These are phyloP conservation scores for Madurella mycetomatis DNA, from an alignment of 2,329 filamentous ascomycete species.

Conservation along the genomic window DNA sequence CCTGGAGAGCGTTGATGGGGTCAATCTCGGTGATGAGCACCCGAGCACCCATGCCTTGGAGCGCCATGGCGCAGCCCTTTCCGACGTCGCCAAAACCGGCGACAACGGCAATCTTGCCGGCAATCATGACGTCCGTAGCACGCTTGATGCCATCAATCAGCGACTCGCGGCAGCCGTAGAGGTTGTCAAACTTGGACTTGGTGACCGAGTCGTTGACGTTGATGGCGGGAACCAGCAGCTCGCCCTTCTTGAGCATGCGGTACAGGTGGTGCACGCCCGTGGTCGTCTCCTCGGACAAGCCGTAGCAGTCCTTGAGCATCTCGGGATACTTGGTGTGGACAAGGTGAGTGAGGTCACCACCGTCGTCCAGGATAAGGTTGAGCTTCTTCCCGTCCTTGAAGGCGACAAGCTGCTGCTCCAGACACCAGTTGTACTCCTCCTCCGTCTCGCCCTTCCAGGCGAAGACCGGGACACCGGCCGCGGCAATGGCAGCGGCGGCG, in stretches of 20 bases:
- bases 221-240: slow-evolving; percentile 90
- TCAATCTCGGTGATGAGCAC: slow-evolving; percentile 96
- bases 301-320: slow-evolving; percentile 96
- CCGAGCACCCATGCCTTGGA: slow-evolving; percentile 94
- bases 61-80: slow-evolving; percentile 95
- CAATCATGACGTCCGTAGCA: slow-evolving; percentile 99
- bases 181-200: slow-evolving; percentile 99
- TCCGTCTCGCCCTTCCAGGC: slow-evolving; percentile 88
- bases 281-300: slow-evolving; percentile 98
- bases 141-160: slow-evolving; percentile 99
- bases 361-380: slow-evolving; percentile 98
- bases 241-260: slow-evolving; percentile 88
- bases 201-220: slow-evolving; percentile 99
- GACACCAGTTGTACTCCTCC: slow-evolving; percentile 99
- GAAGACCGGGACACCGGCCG: slow-evolving; percentile 81
- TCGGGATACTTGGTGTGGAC: slow-evolving; percentile 98
- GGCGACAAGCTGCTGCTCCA: slow-evolving; percentile 94
- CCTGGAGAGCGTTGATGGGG: slow-evolving; percentile 99
- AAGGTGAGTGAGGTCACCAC: slow-evolving; percentile 92
- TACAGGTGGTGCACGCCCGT: slow-evolving; percentile 99
- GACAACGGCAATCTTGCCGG: slow-evolving; percentile 96
- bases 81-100: slow-evolving; percentile 98
- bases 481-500: slow-evolving; percentile 94
- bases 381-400: slow-evolving; percentile 97
- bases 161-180: slow-evolving; percentile 98